phyloP scores from a whole-genome alignment of 2,329 filamentous ascomycete species.

The Aspergillus pseudoviridinutans region DNA sequence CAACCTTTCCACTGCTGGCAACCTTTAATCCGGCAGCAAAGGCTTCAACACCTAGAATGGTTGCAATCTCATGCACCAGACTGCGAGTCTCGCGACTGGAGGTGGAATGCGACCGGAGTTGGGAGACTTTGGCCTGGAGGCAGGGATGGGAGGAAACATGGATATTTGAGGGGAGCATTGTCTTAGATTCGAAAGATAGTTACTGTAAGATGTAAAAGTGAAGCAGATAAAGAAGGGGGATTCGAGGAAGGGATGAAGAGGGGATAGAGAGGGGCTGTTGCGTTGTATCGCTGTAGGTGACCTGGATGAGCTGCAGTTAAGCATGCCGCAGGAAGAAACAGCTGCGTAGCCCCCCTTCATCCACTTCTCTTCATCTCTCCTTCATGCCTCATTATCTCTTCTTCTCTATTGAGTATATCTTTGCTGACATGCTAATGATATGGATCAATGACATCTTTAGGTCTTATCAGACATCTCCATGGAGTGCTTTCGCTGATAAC shows the following conservation, averaged over 20 bases:
- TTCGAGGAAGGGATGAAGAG: too few relatives aligned
- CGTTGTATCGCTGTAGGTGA: not conserved
- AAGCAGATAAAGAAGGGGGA: constrained; percentile 1
- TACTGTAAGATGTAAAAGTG: not conserved
- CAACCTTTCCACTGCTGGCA: constrained; percentile 61
- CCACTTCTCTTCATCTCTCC: constrained; percentile 2
- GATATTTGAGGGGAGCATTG: constrained; percentile 49
- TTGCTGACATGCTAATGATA: not conserved
- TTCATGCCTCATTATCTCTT: not conserved
- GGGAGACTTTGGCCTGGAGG: constrained; percentile 80
- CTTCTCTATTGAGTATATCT: not conserved
- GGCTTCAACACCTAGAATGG: constrained; percentile 79
- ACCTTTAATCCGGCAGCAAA: constrained; percentile 60
- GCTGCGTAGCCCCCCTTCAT: constrained; percentile 4
- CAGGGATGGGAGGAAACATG: constrained; percentile 85
- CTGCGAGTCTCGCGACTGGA: constrained; percentile 71
- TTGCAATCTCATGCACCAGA: constrained; percentile 79
- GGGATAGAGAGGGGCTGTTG: not conserved
- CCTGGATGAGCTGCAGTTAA: not conserved
- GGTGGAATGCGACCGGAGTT: constrained; percentile 71
- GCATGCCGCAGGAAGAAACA: constrained; percentile 5
- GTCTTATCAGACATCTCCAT: too few relatives aligned
- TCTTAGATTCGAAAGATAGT: not conserved
- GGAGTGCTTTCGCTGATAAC: too few relatives aligned
- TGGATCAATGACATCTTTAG: too few relatives aligned